These are phyloP conservation scores for Diaporthe longicolla DNA, from an alignment of 2,329 filamentous ascomycete genomes.

Conservation along the genomic window DNA sequence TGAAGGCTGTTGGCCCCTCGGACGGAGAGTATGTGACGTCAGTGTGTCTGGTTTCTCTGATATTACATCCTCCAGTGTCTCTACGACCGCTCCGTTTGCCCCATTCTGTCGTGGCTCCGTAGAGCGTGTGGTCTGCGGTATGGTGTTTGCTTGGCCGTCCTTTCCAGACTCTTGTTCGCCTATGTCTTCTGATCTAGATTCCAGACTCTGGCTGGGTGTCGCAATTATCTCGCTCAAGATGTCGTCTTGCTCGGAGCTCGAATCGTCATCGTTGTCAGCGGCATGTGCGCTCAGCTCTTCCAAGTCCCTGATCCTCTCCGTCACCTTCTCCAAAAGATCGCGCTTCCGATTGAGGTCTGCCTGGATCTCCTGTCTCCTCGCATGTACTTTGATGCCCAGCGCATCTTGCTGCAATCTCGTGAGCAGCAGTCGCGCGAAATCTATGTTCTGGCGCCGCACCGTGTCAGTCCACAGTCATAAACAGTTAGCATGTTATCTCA, in stretches of 20 bases:
- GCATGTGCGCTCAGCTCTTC: conserved; percentile 67
- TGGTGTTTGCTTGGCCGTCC: conserved; percentile 35
- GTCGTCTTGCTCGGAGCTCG: conserved; percentile 70
- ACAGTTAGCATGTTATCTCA: not conserved
- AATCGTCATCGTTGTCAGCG: conserved; percentile 56
- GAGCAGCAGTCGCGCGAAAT: conserved; percentile 78
- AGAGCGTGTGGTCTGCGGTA: conserved; percentile 26
- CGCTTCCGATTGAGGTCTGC: conserved; percentile 75
- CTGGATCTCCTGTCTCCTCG: conserved; percentile 73
- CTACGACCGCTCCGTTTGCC: conserved; percentile 26
- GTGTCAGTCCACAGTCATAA: conserved; percentile 31
- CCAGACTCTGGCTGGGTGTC: conserved; percentile 68
- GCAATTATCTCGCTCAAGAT: conserved; percentile 68
- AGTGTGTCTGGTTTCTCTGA: conserved; percentile 44
- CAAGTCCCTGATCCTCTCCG: conserved; percentile 77
- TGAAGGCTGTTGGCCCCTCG: conserved; percentile 45
- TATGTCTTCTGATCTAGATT: conserved; percentile 52
- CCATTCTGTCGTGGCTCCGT: conserved; percentile 12
- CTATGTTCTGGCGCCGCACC: conserved; percentile 70
- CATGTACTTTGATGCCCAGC: conserved; percentile 68
- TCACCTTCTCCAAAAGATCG: conserved; percentile 75
- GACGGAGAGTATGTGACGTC: conserved; percentile 54
- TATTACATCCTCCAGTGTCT: conserved; percentile 35
- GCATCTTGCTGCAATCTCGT: conserved; percentile 80
- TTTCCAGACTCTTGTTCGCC: conserved; percentile 45